These are phyloP conservation scores for Spizellomyces sp. DNA, from an alignment of 192 early-diverging fungal species.

Conservation along the genomic window DNA sequence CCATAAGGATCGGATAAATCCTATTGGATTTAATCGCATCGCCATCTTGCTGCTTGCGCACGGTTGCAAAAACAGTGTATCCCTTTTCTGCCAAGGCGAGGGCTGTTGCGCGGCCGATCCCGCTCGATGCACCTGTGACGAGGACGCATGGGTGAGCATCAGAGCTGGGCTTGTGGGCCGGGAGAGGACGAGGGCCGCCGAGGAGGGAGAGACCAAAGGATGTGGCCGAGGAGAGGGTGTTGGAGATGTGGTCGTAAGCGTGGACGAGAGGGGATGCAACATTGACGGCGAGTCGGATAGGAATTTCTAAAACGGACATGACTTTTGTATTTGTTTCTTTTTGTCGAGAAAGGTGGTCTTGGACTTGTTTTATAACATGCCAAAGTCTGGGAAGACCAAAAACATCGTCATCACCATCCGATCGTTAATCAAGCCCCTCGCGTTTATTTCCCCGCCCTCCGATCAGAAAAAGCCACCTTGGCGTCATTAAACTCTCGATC, in stretches of 20 bases:
- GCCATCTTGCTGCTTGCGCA: conserved; percentile 35
- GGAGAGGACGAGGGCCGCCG: conserved; percentile 21
- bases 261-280: conserved; percentile 11
- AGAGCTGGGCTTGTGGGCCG: not conserved
- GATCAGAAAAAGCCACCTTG: too few relatives aligned
- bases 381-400: too few relatives aligned
- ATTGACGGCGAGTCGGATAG: too few relatives aligned
- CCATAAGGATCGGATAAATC: conserved; percentile 43
- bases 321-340: too few relatives aligned
- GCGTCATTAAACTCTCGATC: too few relatives aligned
- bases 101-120: conserved; percentile 10
- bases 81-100: conserved; percentile 31
- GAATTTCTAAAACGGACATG: too few relatives aligned
- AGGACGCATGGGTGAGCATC: conserved; percentile 1
- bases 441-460: too few relatives aligned
- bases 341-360: too few relatives aligned
- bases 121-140: conserved; percentile 23
- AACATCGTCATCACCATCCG: too few relatives aligned
- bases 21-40: not conserved
- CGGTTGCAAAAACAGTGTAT: conserved; percentile 50
- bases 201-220: conserved; percentile 7
- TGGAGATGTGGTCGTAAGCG: conserved; percentile 9
- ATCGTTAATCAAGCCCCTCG: too few relatives aligned
- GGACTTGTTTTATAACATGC: too few relatives aligned
- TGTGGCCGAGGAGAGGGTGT: conserved; percentile 7